phyloP scores from a whole-genome alignment of 2,329 filamentous ascomycete species.

The Fusarium sp. region DNA sequence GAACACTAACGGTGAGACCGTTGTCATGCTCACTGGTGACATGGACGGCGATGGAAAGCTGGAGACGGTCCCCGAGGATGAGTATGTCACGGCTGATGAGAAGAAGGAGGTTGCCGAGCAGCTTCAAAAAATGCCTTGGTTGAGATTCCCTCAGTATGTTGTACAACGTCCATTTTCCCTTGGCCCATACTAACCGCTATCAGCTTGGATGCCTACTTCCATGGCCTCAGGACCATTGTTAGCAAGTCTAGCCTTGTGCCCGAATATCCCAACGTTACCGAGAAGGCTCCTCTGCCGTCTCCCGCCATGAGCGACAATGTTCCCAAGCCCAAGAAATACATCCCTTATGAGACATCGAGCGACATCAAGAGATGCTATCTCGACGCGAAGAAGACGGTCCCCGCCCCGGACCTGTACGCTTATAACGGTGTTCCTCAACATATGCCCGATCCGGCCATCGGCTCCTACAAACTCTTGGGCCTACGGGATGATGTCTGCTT shows the following conservation, averaged over 20 bases:
- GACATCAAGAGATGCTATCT: slow-evolving; percentile 75
- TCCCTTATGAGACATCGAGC: slow-evolving; percentile 76
- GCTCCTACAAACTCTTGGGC: slow-evolving; percentile 82
- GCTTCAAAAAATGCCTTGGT: slow-evolving; percentile 57
- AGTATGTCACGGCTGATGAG: slow-evolving; percentile 50
- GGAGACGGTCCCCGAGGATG: slow-evolving; percentile 44
- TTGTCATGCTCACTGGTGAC: slow-evolving; percentile 49
- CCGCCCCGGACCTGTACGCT: slow-evolving; percentile 75
- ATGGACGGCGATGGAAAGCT: slow-evolving; percentile 49
- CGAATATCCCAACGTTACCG: slow-evolving; percentile 76
- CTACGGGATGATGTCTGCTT: slow-evolving; percentile 87
- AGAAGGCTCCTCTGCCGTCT: slow-evolving; percentile 53
- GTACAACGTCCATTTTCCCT: neutral
- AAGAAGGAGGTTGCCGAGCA: slow-evolving; percentile 51
- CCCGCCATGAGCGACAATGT: slow-evolving; percentile 54
- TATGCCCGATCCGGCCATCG: slow-evolving; percentile 83
- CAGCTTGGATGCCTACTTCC: slow-evolving; percentile 86
- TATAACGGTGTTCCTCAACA: slow-evolving; percentile 81
- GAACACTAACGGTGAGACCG: slow-evolving; percentile 48
- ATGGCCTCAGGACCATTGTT: slow-evolving; percentile 81
- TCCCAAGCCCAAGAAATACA: slow-evolving; percentile 70
- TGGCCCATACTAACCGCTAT: slow-evolving; percentile 30
- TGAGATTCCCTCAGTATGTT: slow-evolving; percentile 58
- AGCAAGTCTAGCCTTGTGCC: slow-evolving; percentile 74
- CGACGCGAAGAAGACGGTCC: slow-evolving; percentile 71